A percentile compares a stretch with the other conserved stretches of the same genome.
Conservation (phyloP, 177 flowering plant genomes). For the Vitis hybrid region DNA sequence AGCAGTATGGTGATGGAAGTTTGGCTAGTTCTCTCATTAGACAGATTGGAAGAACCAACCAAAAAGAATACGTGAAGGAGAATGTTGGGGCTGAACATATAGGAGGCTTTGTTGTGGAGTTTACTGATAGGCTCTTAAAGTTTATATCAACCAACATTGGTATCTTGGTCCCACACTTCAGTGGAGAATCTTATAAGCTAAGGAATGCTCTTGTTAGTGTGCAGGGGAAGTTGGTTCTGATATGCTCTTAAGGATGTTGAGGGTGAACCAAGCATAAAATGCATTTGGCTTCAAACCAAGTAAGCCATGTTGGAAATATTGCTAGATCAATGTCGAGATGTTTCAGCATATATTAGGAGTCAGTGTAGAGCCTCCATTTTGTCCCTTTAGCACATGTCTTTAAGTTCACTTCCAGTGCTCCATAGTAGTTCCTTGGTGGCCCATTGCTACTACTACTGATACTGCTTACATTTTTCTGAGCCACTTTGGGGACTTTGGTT, state of each 20-base stretch:
- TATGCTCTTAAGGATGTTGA: conserved; percentile 80
- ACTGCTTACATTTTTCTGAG: too few relatives aligned
- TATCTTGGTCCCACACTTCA: conserved; percentile 85
- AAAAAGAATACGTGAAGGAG: conserved; percentile 86
- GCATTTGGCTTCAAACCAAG: conserved; percentile 76
- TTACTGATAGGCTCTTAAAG: conserved; percentile 82
- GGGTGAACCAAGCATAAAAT: conserved; percentile 76
- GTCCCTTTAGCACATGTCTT: too few relatives aligned
- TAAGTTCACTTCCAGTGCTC: conserved; percentile 65
- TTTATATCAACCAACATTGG: conserved; percentile 81
- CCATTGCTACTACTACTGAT: too few relatives aligned
- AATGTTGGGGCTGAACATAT: conserved; percentile 89
- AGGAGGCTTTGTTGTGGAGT: conserved; percentile 89
- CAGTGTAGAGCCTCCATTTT: conserved; percentile 12
- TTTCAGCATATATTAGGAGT: conserved; percentile 94
- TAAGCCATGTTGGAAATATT: conserved; percentile 96
- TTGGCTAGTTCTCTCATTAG: conserved; percentile 66
- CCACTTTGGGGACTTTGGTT: too few relatives aligned
- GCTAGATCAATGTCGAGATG: conserved; percentile 88
- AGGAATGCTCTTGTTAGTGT: conserved; percentile 93
- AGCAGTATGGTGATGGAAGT: conserved; percentile 81
- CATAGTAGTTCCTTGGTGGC: too few relatives aligned
- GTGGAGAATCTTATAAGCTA: conserved; percentile 96
- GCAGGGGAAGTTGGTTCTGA: conserved; percentile 77
- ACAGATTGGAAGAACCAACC: conserved; percentile 82